phyloP scores from a whole-genome alignment of 768 basidiomycete genomes.

The Mycena olivaceomarginata region DNA sequence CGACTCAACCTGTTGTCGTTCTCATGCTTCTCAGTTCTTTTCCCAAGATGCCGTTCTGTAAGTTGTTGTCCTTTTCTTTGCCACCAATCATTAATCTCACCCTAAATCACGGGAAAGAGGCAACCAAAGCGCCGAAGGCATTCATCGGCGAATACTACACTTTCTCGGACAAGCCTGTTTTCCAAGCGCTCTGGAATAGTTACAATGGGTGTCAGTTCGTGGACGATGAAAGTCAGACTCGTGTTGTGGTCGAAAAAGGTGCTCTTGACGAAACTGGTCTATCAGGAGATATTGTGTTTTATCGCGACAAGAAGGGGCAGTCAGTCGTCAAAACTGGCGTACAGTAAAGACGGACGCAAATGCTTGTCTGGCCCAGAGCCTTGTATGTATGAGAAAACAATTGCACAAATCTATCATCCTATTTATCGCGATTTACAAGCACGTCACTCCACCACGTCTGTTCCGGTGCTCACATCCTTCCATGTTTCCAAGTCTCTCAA shows the following conservation, averaged over 20 bases:
- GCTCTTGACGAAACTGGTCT: neutral
- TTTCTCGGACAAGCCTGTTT: conserved; percentile 51
- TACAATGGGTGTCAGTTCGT: conserved; percentile 59
- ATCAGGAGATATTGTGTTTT: conserved; percentile 36
- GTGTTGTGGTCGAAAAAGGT: no score
- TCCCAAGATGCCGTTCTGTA: conserved; percentile 74
- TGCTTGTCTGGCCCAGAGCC: no score
- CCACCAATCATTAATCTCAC: neutral
- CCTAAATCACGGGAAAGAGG: conserved; percentile 51
- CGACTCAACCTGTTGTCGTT: neutral
- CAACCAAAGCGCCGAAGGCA: conserved; percentile 51
- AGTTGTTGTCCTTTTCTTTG: no score
- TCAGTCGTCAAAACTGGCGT: no score
- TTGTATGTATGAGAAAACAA: no score
- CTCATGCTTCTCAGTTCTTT: conserved; percentile 67
- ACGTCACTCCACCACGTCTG: conserved; percentile 12
- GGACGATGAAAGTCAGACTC: conserved; percentile 52
- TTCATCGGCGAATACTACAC: conserved; percentile 56
- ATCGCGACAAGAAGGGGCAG: conserved; percentile 32
- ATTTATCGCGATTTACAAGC: no score
- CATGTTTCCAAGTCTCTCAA: conserved; percentile 26
- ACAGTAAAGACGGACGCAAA: no score
- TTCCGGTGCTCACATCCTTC: conserved; percentile 33
- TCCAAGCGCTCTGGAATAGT: conserved; percentile 55
- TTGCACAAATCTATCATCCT: no score